Base-by-base conservation (phyloP, 2,329 filamentous ascomycete genomes). In the Fusarium odoratissimum region DNA sequence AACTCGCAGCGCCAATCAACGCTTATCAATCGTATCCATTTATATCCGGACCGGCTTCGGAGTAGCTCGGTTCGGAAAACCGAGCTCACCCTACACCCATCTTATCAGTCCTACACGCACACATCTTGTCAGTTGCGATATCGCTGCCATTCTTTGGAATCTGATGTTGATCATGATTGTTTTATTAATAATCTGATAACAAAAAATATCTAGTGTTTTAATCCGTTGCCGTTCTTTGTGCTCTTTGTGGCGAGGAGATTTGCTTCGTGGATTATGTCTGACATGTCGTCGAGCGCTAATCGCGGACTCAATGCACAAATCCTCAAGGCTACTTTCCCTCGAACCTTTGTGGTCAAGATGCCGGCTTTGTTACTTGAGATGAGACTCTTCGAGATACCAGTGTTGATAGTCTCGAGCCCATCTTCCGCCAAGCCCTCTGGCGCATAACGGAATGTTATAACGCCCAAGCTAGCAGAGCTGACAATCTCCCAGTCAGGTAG, bases 381-480 rank as follows among this genome's bases (percentile, higher is more conserved):
- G 4, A 67, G 63, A 19, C 33, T 68, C 5, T 69, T 68, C 4
- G 65, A 68, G 1, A 68, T 11, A 2, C 38, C 16, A 1, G 7
- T 68, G 16, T 67, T 67, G 25, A 62, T 55, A 6, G 1, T 2
- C 10, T 67, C 64, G 0, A 68, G 16, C 1, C 55, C 64, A 23
- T 55, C 63, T 2, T 72, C 69, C 0, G 64, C 3, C 16, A 52
- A 23, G 0, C 35, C 59, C 7, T 33, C 17, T 2, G 57, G 64
- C 5, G 67, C 69, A 44, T 74, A 78, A 0, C 76, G 65, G 4
- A 78, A 78, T 5, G 73, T 77, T 8, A 78, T 21, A 0, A 78
- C 73, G 0, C 62, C 71, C 17, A 78, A 14, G 19, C 69, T 76
- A 1, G 76, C 76, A 30, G 69, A 28, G 11, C 75, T 77, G 6